A percentile compares a stretch with the other conserved stretches of the same genome.
These are phyloP conservation scores for Lentinus tigrinus DNA, from an alignment of 768 basidiomycete genomes.

Conservation along the genomic window DNA sequence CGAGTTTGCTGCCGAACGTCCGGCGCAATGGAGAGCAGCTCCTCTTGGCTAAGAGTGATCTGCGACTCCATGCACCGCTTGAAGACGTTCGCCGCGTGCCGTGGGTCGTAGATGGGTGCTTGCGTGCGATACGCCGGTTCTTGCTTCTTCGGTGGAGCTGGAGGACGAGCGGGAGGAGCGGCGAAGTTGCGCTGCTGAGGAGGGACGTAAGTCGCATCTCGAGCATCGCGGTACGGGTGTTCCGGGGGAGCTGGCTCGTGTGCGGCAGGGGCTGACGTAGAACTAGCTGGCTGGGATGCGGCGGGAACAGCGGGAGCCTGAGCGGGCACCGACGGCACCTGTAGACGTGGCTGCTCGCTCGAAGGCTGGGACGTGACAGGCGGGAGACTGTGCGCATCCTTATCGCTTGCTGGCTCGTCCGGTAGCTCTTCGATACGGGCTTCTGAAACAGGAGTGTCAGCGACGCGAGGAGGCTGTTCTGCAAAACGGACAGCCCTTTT, in stretches of 20 bases:
- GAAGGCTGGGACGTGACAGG: neutral
- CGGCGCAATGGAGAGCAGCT: slow-evolving; percentile 3
- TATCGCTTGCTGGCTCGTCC: neutral
- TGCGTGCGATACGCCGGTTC: slow-evolving; percentile 5
- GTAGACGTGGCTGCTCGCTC: neutral
- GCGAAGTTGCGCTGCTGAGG: slow-evolving; percentile 14
- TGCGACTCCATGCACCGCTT: slow-evolving; percentile 1
- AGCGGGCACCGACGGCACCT: neutral
- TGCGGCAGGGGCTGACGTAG: no score
- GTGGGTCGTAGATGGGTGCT: slow-evolving; percentile 1
- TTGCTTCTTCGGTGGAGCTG: neutral
- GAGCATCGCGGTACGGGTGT: slow-evolving; percentile 6
- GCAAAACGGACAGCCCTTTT: neutral
- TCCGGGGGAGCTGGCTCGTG: slow-evolving; percentile 1
- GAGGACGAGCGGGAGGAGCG: slow-evolving; percentile 1
- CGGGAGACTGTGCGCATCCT: neutral
- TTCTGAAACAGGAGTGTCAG: neutral
- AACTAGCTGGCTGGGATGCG: slow-evolving; percentile 8
- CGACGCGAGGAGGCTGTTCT: neutral
- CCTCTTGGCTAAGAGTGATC: neutral
- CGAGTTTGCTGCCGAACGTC: slow-evolving; percentile 1
- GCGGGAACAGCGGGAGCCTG: neutral
- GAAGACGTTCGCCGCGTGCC: slow-evolving; percentile 5
- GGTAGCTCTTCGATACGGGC: slow-evolving; percentile 1
- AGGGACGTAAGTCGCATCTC: slow-evolving; percentile 3